Base-by-base conservation (phyloP, 164 flowering plant genomes). In the Kalanchoe fedtschenkoi region DNA sequence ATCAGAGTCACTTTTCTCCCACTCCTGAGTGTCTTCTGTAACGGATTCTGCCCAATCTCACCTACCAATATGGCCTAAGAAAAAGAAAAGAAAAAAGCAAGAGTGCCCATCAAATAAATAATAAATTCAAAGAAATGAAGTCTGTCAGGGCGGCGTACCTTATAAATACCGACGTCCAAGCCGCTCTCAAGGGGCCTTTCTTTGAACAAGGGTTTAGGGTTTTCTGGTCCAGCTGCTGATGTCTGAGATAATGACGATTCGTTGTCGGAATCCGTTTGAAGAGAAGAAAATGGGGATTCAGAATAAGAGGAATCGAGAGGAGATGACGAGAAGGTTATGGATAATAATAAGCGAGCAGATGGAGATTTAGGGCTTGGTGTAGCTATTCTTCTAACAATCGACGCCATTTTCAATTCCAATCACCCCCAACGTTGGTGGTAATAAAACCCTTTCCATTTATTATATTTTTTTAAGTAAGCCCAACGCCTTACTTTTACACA, bases 1-100 rank as follows among this genome's bases (percentile, higher is more conserved):
- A 89, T 72, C 66, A 88, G 38, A 0, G 89, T 83, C 59, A 90
- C 77, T 16, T 55, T 58, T 33, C 66, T 76, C 62, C 99, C 99
- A 68, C 81, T 85, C 77, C 51, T 83, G 73, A 90, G 71, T 70
- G 60, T 75, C 87, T 93, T 93, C 84, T 84, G 87, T 19, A 90
- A 16, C 0, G 99, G 96, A 10, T 15, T 66, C 75, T 90, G 97
- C 66, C 97, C 99, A 10, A 82, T 92, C 55, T 76, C 76, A 37
- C 99, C 99, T 43, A 93, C 84, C 74, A 93, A 65, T 60, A 93
- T 84, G 1, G 99, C 99, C 97, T 91, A 42, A 17, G 1, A 1
- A 56, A 54, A 47, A 54, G 0, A 51, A n/a, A n/a, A n/a, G n/a
- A n/a, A n/a, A n/a, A n/a, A n/a, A n/a, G n/a, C n/a, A n/a, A n/a